Conservation (phyloP, 371 early-diverging fungal species). For the Paramicrosporidium saccamoebae region DNA sequence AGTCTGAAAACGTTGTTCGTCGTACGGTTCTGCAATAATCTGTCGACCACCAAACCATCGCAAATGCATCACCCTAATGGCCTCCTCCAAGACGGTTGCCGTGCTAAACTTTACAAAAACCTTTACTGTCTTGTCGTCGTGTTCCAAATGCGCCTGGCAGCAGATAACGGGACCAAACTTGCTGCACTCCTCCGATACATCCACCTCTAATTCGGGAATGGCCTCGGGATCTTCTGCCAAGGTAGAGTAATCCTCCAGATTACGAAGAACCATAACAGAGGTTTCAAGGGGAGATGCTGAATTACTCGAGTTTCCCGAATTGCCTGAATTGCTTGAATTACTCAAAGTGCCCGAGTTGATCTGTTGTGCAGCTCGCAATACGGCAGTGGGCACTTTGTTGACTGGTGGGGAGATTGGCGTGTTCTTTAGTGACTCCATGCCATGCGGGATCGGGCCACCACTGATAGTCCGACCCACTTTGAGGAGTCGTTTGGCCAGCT, state of each 20-base stretch:
- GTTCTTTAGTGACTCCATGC: conserved; percentile 28
- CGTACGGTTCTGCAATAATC: conserved; percentile 13
- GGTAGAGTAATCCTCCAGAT: too few species aligned
- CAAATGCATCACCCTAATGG: conserved; percentile 15
- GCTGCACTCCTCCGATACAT: conserved; percentile 24
- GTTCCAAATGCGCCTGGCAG: conserved; percentile 4
- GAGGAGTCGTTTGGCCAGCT: conserved; percentile 23
- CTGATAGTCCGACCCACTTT: conserved; percentile 22
- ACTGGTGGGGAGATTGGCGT: too few species aligned
- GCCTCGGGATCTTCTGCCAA: too few species aligned
- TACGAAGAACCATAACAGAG: not conserved
- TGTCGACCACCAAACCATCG: conserved; percentile 33
- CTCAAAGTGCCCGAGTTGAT: too few species aligned
- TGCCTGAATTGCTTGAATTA: too few species aligned
- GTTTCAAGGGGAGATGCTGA: too few species aligned
- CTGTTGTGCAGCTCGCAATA: too few species aligned
- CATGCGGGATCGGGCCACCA: conserved; percentile 38
- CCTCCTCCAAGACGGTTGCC: conserved; percentile 11
- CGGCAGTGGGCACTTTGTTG: too few species aligned
- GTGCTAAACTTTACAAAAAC: conserved; percentile 22
- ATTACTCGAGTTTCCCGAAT: too few species aligned
- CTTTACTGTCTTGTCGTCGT: too few species aligned
- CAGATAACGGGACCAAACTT: conserved; percentile 17
- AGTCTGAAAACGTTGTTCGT: too few species aligned
- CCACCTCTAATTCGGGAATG: conserved; percentile 22